phyloP scores from a whole-genome alignment of 1,139 yeast species.

The Pneumocystis carinii region DNA sequence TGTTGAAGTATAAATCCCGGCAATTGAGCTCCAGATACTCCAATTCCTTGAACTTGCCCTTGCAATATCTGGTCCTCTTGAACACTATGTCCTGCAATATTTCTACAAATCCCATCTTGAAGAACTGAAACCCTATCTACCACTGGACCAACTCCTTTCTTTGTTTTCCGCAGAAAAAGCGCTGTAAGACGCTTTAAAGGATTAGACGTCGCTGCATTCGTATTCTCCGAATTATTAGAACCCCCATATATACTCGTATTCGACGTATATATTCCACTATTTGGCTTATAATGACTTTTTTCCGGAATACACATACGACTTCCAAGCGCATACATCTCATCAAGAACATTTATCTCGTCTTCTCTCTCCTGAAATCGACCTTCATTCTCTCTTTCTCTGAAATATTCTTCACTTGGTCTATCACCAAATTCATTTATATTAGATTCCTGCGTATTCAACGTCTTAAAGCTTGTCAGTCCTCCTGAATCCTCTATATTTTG shows the following conservation, averaged over 20 bases:
- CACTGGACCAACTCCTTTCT: background rate
- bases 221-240: background rate
- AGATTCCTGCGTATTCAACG: background rate
- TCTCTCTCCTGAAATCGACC: too few relatives aligned
- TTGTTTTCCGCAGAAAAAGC: background rate
- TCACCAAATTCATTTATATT: too few relatives aligned
- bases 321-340: too few relatives aligned
- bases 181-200: background rate
- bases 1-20: background rate
- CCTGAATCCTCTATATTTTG: background rate
- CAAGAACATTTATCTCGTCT: too few relatives aligned
- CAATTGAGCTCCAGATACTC: background rate
- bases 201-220: background rate
- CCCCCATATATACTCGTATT: background rate
- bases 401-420: too few relatives aligned
- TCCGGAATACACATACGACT: too few relatives aligned
- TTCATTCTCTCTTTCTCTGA: too few relatives aligned
- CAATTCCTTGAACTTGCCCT: too few relatives aligned
- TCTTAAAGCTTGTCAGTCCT: background rate
- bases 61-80: too few relatives aligned
- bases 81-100: background rate
- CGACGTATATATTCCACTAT: too few relatives aligned
- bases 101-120: background rate
- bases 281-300: too few relatives aligned
- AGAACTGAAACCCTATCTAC: background rate